These are phyloP conservation scores for Daldinia caldariorum DNA, from an alignment of 495 filamentous ascomycete genomes.

Conservation along the genomic window DNA sequence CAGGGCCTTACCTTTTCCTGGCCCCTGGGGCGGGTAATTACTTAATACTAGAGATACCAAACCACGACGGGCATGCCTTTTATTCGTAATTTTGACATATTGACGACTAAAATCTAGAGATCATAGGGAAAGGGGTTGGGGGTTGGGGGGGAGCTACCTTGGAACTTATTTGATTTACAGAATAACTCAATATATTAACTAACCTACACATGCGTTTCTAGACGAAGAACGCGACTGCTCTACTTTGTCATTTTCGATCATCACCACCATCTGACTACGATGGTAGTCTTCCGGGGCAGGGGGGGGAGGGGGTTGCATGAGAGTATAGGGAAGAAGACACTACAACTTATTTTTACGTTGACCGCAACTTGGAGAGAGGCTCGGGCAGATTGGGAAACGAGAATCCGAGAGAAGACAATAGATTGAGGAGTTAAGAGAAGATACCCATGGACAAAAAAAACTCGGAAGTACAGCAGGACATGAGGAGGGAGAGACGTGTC, in stretches of 20 bases:
- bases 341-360: slow-evolving; percentile 27
- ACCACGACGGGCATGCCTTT: slow-evolving; percentile 44
- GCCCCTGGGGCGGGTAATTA: slow-evolving; percentile 34
- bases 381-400: slow-evolving; percentile 30
- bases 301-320: background rate
- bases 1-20: slow-evolving; percentile 18
- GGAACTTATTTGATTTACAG: slow-evolving; percentile 30
- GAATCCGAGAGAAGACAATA: slow-evolving; percentile 17
- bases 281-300: slow-evolving; percentile 11
- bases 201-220: slow-evolving; percentile 25
- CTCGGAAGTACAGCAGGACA: slow-evolving; percentile 19
- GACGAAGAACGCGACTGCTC: slow-evolving; percentile 34
- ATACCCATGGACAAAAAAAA: slow-evolving; percentile 21
- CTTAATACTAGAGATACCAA: slow-evolving; percentile 51
- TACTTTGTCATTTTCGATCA: slow-evolving; percentile 10
- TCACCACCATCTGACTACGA: slow-evolving; percentile 19
- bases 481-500: slow-evolving; percentile 13
- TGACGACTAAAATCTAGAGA: slow-evolving; percentile 43
- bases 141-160: slow-evolving; percentile 25
- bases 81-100: slow-evolving; percentile 42
- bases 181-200: slow-evolving; percentile 39
- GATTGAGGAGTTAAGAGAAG: slow-evolving; percentile 29
- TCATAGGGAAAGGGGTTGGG: slow-evolving; percentile 25
- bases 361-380: slow-evolving; percentile 36
- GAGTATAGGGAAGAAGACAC: slow-evolving; percentile 17